Conservation (phyloP, 768 basidiomycete genomes). For the Lanmaoa pseudosensibilis region DNA sequence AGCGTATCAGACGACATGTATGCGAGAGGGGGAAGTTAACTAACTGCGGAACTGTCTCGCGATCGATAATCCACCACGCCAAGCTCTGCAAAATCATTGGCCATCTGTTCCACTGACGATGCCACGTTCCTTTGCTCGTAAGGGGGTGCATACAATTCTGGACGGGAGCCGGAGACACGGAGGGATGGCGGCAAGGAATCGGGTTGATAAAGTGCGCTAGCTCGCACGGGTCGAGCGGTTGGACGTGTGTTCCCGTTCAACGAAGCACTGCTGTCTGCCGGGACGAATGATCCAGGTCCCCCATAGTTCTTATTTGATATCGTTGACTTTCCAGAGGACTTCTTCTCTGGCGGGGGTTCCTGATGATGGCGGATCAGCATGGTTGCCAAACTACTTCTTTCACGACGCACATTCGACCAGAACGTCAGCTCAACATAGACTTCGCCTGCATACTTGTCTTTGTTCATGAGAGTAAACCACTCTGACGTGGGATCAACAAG, state of each 20-base stretch:
- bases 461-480: conserved; percentile 89
- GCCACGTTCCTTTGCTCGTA: conserved; percentile 58
- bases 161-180: conserved; percentile 59
- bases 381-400: not conserved
- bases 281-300: conserved; percentile 75
- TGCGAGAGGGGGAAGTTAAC: conserved; percentile 23
- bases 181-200: conserved; percentile 63
- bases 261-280: conserved; percentile 40
- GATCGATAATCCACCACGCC: conserved; percentile 50
- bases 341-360: conserved; percentile 82
- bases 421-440: conserved; percentile 96
- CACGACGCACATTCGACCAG: conserved; percentile 78
- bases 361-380: conserved; percentile 30
- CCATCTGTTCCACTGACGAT: conserved; percentile 50
- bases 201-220: conserved; percentile 37
- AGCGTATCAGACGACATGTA: conserved; percentile 15
- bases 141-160: conserved; percentile 71
- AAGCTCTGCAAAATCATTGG: conserved; percentile 67
- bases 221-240: conserved; percentile 7
- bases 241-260: conserved; percentile 23
- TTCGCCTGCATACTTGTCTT: conserved; percentile 93
- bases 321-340: conserved; percentile 47
- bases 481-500: conserved; percentile 49
- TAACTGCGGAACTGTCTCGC: conserved; percentile 61
- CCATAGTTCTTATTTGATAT: conserved; percentile 65